Evolutionary conservation across 345 rosid species (phyloP).

Genomic region (Eucalyptus cladocalyx): DNA sequence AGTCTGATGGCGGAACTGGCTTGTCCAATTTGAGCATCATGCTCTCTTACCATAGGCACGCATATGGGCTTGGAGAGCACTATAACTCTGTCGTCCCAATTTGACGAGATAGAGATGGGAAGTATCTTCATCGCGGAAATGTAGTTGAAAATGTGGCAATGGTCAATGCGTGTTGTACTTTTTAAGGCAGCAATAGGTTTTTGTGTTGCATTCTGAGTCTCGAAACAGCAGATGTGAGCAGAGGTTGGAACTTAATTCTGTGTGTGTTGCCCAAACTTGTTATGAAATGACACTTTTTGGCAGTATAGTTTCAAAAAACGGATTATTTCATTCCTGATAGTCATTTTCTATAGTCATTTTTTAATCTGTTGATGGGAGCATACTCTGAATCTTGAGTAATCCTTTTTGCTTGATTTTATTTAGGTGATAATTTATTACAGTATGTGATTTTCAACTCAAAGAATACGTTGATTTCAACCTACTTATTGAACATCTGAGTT

Average conservation of each 20-base stretch:
- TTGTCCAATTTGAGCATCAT: conserved; percentile 7
- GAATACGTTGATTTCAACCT: not conserved
- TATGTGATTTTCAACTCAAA: not conserved
- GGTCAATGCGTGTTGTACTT: not conserved
- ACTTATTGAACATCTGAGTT: not conserved
- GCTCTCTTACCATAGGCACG: conserved; percentile 59
- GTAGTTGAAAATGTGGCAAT: not conserved
- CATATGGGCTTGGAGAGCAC: conserved; percentile 63
- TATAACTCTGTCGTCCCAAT: conserved; percentile 40
- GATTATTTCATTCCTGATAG: not conserved
- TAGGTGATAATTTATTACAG: not conserved
- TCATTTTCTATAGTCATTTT: not conserved
- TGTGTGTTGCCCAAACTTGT: not conserved
- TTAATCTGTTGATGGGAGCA: not conserved
- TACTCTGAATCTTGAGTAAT: not conserved
- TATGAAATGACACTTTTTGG: not conserved
- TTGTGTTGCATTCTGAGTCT: not conserved
- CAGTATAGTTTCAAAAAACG: not conserved
- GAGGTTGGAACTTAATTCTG: not conserved
- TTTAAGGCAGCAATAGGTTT: not conserved
- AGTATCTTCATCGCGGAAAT: not conserved
- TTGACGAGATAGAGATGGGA: not conserved
- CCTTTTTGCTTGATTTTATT: not conserved
- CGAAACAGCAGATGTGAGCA: not conserved
- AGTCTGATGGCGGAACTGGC: conserved; percentile 4